Base-by-base conservation (phyloP, 371 early-diverging fungal genomes). In the Zychaea mexicana region DNA sequence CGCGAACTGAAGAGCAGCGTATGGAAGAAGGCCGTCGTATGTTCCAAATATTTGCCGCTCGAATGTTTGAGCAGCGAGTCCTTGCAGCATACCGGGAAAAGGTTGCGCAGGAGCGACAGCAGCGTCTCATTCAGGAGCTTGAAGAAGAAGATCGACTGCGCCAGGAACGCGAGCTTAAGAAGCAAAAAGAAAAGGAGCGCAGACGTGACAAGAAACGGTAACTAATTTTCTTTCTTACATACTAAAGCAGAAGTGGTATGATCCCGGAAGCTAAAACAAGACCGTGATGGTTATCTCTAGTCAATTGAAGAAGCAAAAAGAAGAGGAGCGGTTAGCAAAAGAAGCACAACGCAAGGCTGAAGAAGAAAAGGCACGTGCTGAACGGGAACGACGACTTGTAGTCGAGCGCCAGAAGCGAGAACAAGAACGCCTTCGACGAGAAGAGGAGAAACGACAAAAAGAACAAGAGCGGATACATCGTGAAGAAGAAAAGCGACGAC, bases 11-110 rank as follows among this genome's bases (percentile, higher is more conserved):
- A 58, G 94, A 93, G 67, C 91, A 90, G 64, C 86, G 93, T 21
- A 90, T 92, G 83, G 94, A 94, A 63, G 94, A 94, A 67, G 92
- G 93, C 0, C 87, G 94, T n/a, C 85, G 88, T 15, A 93, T 93
- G 89, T 95, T 96, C 69, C 95, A 94, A 68, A 89, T 94, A 26
- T 94, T 95, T 81, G 94, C 95, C 1, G 95, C 96, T 27, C 89
- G 92, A 33, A 91, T 95, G 88, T 95, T 96, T 83, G 96, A 95
- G 72, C 95, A 95, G 65, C 89, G 95, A 9, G 95, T 95, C 1
- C 73, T 95, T 38, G 85, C 87, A 26, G 93, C 95, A 2, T 96
- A 94, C 67, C 86, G 93, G 22, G 96, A 96, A 74, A 94, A 94
- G 80, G 87, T 92, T 9, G 92, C 93, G 2, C 86, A 83, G 46